Conservation (phyloP, 1,284 basidiomycete species). For the Ceratobasidium sp. region DNA sequence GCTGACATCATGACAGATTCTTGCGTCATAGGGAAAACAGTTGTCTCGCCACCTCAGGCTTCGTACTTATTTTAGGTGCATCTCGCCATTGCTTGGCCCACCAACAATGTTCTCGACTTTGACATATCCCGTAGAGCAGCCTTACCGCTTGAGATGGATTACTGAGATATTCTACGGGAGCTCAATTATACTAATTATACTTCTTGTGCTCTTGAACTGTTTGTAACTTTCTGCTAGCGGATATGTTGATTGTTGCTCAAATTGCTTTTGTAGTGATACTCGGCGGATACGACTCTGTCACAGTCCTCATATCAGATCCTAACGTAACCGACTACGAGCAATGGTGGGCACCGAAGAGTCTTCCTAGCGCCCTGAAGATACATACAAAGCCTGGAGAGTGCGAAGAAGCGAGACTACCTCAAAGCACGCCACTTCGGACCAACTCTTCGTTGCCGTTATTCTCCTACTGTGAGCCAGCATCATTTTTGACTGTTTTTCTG, state of each 20-base stretch:
- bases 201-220: neutral
- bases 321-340: neutral
- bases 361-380: neutral
- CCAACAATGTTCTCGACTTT: neutral
- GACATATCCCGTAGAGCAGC: conserved; percentile 9
- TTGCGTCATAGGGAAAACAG: no score
- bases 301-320: neutral
- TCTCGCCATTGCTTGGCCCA: no score
- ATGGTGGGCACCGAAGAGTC: conserved; percentile 6
- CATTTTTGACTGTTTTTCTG: no score
- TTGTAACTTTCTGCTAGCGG: neutral
- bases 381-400: neutral
- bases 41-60: no score
- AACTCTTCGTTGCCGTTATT: conserved; percentile 21
- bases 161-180: conserved; percentile 13
- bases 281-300: conserved; percentile 8
- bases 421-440: neutral
- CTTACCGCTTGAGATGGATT: conserved; percentile 11
- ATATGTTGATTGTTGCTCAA: neutral
- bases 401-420: neutral
- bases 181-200: neutral
- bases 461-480: neutral
- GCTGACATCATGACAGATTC: no score
- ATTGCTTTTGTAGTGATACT: neutral
- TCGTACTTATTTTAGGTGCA: no score